Conservation (phyloP, 495 filamentous ascomycete genomes). For the Aspergillus steynii region DNA sequence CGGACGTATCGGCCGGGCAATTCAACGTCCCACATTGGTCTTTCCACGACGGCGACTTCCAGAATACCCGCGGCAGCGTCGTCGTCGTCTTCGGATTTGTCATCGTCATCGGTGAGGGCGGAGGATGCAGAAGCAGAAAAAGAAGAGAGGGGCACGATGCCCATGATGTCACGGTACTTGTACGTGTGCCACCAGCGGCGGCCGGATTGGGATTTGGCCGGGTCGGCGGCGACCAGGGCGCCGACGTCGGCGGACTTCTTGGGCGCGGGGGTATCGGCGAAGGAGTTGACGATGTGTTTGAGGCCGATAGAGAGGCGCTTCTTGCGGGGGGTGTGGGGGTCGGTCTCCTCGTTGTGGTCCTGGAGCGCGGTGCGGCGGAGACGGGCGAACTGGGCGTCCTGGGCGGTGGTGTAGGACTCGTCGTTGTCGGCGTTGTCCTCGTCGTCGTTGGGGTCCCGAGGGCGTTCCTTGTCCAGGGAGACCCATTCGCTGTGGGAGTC, state of each 20-base stretch:
- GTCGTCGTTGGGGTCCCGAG: slow-evolving; percentile 50
- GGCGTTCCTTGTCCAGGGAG: slow-evolving; percentile 45
- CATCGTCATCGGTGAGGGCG: slow-evolving; percentile 2
- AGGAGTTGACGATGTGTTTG: slow-evolving; percentile 16
- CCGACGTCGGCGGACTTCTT: slow-evolving; percentile 30
- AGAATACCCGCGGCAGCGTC: slow-evolving; percentile 33
- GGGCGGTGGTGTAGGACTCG: slow-evolving; percentile 32
- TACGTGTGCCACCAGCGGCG: slow-evolving; percentile 74
- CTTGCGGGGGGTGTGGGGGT: slow-evolving; percentile 34
- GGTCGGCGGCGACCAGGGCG: slow-evolving; percentile 24
- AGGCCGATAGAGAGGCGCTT: slow-evolving; percentile 16
- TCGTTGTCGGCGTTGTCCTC: slow-evolving; percentile 45
- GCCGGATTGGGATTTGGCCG: slow-evolving; percentile 23
- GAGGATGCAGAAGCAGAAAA: slow-evolving; percentile 12
- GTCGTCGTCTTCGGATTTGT: slow-evolving; percentile 25
- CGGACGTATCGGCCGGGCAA: slow-evolving; percentile 71
- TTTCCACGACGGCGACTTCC: slow-evolving; percentile 85
- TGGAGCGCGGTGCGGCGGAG: slow-evolving; percentile 29
- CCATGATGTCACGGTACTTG: slow-evolving; percentile 89
- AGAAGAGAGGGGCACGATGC: slow-evolving; percentile 69
- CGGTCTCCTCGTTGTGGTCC: slow-evolving; percentile 22
- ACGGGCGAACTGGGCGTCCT: slow-evolving; percentile 34
- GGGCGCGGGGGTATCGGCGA: slow-evolving; percentile 9
- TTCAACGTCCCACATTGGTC: slow-evolving; percentile 82
- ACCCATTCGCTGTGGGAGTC: slow-evolving; percentile 44